Evolutionary conservation across 257 asterid genomes (phyloP).

Genomic region (Lycium ferocissimum): DNA sequence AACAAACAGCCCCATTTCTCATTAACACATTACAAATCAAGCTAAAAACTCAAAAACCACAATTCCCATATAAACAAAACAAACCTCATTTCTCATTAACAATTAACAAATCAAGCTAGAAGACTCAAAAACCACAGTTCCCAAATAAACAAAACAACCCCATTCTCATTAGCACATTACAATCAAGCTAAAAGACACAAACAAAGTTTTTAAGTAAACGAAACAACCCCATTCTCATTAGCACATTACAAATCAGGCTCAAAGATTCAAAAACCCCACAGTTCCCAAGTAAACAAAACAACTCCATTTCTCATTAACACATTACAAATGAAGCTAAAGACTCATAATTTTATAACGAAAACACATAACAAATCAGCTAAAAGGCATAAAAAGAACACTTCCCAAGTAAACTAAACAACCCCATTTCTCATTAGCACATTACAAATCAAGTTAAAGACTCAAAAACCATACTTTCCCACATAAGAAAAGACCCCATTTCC

Average conservation of each 20-base stretch:
- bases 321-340: neutral
- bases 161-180: neutral
- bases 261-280: neutral
- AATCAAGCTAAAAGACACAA: slow-evolving; percentile 10
- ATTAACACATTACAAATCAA: neutral
- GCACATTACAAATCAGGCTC: neutral
- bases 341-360: slow-evolving; percentile 47
- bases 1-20: neutral
- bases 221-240: neutral
- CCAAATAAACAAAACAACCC: neutral
- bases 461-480: neutral
- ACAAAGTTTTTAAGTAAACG: neutral
- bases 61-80: neutral
- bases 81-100: slow-evolving; percentile 35
- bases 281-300: neutral
- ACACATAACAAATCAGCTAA: slow-evolving; percentile 1
- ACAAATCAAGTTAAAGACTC: neutral
- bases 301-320: neutral
- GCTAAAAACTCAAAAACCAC: neutral
- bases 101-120: neutral
- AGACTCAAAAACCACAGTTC: neutral
- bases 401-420: neutral
- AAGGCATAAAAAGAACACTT: neutral
- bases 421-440: neutral
- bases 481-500: neutral